phyloP scores from a whole-genome alignment of 2,329 filamentous ascomycete genomes.

The Fusarium oligoseptatum region DNA sequence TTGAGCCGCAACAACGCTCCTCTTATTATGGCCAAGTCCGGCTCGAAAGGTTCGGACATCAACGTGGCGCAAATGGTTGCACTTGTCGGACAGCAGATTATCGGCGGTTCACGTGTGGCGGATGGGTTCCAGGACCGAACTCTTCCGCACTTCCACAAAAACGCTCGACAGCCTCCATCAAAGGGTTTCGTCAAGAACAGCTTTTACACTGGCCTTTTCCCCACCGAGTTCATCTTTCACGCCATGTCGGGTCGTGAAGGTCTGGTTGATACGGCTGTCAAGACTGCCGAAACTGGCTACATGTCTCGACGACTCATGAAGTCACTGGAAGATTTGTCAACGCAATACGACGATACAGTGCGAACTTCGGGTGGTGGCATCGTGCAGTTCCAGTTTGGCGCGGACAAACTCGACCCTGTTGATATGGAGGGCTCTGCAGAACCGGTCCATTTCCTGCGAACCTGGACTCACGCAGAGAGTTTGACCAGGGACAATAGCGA shows the following conservation, averaged over 20 bases:
- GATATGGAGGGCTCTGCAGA: conserved; percentile 97
- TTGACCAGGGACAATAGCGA: conserved; percentile 85
- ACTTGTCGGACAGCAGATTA: conserved; percentile 97
- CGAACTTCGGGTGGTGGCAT: conserved; percentile 89
- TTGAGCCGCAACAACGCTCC: conserved; percentile 93
- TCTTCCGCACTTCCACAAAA: conserved; percentile 94
- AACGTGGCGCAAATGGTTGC: conserved; percentile 99
- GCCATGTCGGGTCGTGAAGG: conserved; percentile 98
- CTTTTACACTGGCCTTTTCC: conserved; percentile 92
- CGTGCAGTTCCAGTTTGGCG: conserved; percentile 97
- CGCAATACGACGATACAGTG: conserved; percentile 94
- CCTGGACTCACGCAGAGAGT: conserved; percentile 84
- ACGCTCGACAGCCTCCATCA: conserved; percentile 88
- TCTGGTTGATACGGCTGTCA: conserved; percentile 98
- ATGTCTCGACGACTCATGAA: conserved; percentile 99
- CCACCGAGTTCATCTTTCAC: conserved; percentile 97
- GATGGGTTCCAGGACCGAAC: conserved; percentile 98
- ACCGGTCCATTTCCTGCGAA: conserved; percentile 92
- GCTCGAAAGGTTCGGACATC: conserved; percentile 96
- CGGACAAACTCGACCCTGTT: conserved; percentile 93
- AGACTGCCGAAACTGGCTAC: conserved; percentile 98
- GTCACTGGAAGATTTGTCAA: conserved; percentile 93
- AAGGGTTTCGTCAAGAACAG: conserved; percentile 98
- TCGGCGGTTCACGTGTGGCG: conserved; percentile 89
- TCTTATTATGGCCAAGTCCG: conserved; percentile 96